Evolutionary conservation across 371 early-diverging fungal genomes (phyloP).

Genomic region (Saksenaea oblongispora): DNA sequence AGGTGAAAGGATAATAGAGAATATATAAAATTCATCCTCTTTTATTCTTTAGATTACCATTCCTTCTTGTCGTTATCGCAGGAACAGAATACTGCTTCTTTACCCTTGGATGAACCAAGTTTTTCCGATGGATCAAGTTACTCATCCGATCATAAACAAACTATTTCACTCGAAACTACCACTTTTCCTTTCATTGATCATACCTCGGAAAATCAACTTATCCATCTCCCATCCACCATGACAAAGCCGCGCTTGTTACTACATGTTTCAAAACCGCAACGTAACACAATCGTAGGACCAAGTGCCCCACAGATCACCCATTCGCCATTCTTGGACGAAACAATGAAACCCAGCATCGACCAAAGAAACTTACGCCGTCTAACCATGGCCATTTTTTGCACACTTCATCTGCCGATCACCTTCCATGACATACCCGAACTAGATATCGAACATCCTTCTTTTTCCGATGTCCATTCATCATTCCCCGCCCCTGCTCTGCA

Average conservation of each 20-base stretch:
- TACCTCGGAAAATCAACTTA: constrained; percentile 3
- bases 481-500: constrained; percentile 42
- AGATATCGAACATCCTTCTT: constrained; percentile 22
- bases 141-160: constrained; percentile 12
- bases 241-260: constrained; percentile 5
- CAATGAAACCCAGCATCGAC: constrained; percentile 42
- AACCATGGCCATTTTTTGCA: constrained; percentile 33
- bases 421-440: constrained; percentile 36
- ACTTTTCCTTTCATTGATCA: not conserved
- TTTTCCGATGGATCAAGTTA: not conserved
- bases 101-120: not conserved
- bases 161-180: not conserved
- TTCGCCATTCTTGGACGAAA: constrained; percentile 14
- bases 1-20: not conserved
- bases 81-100: not conserved
- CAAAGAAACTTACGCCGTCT: constrained; percentile 26
- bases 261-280: constrained; percentile 23
- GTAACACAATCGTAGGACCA: not conserved
- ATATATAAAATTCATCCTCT: not conserved
- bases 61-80: not conserved
- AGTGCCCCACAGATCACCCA: constrained; percentile 3
- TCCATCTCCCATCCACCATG: not conserved
- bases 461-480: constrained; percentile 34
- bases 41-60: not conserved
- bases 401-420: constrained; percentile 27